Conservation (phyloP, 768 basidiomycete genomes). For the Guyanaporus albipodus region DNA sequence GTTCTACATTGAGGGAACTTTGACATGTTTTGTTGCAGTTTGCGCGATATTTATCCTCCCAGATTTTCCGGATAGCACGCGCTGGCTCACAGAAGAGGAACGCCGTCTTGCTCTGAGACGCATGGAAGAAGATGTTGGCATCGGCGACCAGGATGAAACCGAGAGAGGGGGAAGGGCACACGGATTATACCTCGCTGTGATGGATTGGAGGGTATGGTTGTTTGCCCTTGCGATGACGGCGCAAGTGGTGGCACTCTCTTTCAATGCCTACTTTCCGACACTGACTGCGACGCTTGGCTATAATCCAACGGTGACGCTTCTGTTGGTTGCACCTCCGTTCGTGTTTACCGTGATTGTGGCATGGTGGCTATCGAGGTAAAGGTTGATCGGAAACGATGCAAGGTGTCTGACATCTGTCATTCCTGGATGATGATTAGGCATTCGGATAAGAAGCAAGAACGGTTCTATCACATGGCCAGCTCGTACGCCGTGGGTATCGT, state of each 20-base stretch:
- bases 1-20: conserved; percentile 44
- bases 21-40: conserved; percentile 44
- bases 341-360: conserved; percentile 54
- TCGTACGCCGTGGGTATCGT: conserved; percentile 56
- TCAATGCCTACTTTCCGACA: conserved; percentile 83
- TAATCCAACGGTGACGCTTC: conserved; percentile 54
- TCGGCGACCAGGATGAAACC: conserved; percentile 50
- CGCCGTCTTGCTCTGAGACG: conserved; percentile 49
- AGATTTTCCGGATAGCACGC: conserved; percentile 41
- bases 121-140: conserved; percentile 62
- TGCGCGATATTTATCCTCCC: conserved; percentile 45
- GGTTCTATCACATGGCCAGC: conserved; percentile 63
- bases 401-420: neutral
- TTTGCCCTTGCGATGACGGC: conserved; percentile 49
- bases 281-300: conserved; percentile 70
- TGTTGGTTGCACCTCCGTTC: conserved; percentile 79
- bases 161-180: conserved; percentile 35
- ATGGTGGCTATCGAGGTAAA: conserved; percentile 49
- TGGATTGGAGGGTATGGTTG: conserved; percentile 82
- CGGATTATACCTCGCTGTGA: conserved; percentile 58
- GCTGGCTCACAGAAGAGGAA: conserved; percentile 36
- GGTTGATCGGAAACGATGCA: neutral
- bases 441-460: conserved; percentile 66
- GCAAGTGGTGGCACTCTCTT: conserved; percentile 51
- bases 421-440: conserved; percentile 37